A percentile compares a stretch with the other conserved stretches of the same genome.
These are phyloP conservation scores for Diatrype stigma DNA, from an alignment of 2,329 filamentous ascomycete genomes.

Conservation along the genomic window DNA sequence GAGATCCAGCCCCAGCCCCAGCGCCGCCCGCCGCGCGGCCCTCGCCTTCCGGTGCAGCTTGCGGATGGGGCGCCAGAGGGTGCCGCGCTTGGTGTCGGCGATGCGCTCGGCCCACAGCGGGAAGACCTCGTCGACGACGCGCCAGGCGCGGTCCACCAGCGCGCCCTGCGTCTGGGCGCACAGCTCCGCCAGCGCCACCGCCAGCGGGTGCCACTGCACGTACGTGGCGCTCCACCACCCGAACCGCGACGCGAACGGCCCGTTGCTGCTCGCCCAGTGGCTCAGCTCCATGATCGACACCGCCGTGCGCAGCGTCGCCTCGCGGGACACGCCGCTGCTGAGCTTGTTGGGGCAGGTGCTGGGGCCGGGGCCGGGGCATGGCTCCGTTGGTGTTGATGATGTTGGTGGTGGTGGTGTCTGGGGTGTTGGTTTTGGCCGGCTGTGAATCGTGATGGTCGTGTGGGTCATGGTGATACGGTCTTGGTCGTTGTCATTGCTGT, in stretches of 20 bases:
- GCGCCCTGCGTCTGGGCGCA: conserved; percentile 43
- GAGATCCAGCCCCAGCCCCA: too few relatives aligned
- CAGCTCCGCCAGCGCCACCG: conserved; percentile 48
- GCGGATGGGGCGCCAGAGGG: conserved; percentile 50
- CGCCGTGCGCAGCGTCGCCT: conserved; percentile 43
- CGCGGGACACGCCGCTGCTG: conserved; percentile 32
- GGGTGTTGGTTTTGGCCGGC: too few relatives aligned
- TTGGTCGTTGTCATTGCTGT: not conserved
- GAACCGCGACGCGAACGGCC: conserved; percentile 35
- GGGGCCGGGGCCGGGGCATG: too few relatives aligned
- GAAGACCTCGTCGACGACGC: conserved; percentile 41
- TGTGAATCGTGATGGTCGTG: too few relatives aligned
- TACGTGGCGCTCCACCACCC: conserved; percentile 47
- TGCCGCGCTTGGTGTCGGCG: conserved; percentile 46
- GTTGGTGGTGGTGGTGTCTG: too few relatives aligned
- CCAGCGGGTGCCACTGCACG: conserved; percentile 52
- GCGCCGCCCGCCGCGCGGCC: conserved; percentile 31
- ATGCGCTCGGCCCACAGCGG: conserved; percentile 39
- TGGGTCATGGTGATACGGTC: too few relatives aligned
- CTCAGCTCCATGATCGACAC: conserved; percentile 42
- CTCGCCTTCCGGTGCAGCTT: conserved; percentile 49
- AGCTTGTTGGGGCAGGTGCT: too few relatives aligned
- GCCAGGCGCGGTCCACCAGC: conserved; percentile 46
- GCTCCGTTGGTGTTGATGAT: too few relatives aligned
- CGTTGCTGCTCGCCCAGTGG: conserved; percentile 23